A percentile compares a stretch with the other conserved stretches of the same genome.
phyloP scores from a whole-genome alignment of 176 grass and related monocot species.

The Dactylis glomerata region DNA sequence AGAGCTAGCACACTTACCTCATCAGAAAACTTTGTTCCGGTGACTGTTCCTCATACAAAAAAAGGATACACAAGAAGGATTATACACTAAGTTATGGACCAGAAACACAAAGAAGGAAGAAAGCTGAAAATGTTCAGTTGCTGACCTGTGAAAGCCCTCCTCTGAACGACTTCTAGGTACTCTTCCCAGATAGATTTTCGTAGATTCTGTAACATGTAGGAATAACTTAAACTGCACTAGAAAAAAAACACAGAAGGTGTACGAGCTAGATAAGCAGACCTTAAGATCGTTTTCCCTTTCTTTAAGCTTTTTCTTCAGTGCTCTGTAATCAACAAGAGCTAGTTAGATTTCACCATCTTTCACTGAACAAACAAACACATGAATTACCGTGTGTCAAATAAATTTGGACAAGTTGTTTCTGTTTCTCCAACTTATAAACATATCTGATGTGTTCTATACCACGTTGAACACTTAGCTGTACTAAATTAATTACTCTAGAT shows the following conservation, averaged over 20 bases:
- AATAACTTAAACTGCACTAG: neutral
- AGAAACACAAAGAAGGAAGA: neutral
- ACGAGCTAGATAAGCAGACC: slow-evolving; percentile 28
- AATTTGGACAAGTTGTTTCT: neutral
- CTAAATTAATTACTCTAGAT: neutral
- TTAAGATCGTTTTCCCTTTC: slow-evolving; percentile 74
- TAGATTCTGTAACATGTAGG: slow-evolving; percentile 38
- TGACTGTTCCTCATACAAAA: slow-evolving; percentile 39
- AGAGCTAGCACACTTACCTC: slow-evolving; percentile 35
- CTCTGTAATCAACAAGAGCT: slow-evolving; percentile 30
- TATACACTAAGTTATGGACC: neutral
- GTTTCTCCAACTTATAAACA: neutral
- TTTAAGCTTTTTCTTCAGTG: slow-evolving; percentile 75
- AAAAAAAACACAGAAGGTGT: neutral
- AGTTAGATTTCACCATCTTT: neutral
- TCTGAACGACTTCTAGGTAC: slow-evolving; percentile 65
- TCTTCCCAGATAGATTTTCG: slow-evolving; percentile 57
- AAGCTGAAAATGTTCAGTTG: neutral
- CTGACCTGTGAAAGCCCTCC: slow-evolving; percentile 55
- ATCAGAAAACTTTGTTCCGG: slow-evolving; percentile 51
- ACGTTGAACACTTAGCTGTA: neutral
- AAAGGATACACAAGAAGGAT: neutral
- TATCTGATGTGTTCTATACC: neutral
- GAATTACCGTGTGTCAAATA: neutral
- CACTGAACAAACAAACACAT: neutral